Conservation (phyloP, 2,329 filamentous ascomycete species). For the Botryotinia narcissicola region DNA sequence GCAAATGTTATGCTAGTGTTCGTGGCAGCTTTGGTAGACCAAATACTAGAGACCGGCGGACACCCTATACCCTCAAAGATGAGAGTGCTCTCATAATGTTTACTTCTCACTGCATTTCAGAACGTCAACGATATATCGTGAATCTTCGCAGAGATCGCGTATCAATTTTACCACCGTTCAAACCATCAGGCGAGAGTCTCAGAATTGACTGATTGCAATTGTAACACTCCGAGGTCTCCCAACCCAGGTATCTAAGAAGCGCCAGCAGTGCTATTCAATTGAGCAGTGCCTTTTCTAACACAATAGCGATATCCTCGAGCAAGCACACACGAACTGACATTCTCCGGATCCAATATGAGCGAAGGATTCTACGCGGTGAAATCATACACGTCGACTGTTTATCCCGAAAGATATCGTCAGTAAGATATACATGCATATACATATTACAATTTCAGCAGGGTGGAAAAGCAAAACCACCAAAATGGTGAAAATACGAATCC, state of each 20-base stretch:
- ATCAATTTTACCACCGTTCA: too few species aligned
- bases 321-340: background rate
- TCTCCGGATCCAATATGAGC: background rate
- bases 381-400: background rate
- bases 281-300: background rate
- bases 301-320: background rate
- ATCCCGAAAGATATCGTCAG: too few species aligned
- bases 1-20: background rate
- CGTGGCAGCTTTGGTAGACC: background rate
- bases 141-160: background rate
- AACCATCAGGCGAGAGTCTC: background rate
- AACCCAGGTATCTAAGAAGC: background rate
- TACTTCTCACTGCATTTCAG: background rate
- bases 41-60: background rate
- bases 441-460: background rate
- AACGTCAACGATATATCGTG: background rate
- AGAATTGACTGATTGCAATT: background rate
- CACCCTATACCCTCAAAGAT: background rate
- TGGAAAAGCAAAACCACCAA: background rate
- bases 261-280: background rate
- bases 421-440: background rate
- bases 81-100: background rate
- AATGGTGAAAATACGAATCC: background rate
- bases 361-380: constrained; percentile 2
- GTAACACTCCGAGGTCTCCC: background rate